Evolutionary conservation across 2,329 filamentous ascomycete species (phyloP), one percentile per base, ranked within the genome.

Genomic region (Grosmannia huntii): DNA sequence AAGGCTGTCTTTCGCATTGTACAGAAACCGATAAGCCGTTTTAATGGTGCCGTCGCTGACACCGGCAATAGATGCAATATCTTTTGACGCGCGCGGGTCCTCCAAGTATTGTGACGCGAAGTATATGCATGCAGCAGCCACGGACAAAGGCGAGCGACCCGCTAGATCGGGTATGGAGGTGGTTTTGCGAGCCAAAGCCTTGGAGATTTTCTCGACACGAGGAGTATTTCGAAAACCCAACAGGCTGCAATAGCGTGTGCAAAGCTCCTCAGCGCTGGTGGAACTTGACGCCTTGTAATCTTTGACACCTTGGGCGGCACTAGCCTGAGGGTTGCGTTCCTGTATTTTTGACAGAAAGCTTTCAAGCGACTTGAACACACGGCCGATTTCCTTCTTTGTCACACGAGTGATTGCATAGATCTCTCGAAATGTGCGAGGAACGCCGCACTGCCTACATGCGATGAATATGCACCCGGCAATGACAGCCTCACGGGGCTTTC

Each of bases 401-500:
- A 99, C 92, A 65, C 89, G 89, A 10, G 94, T 99, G 70, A 97
- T 78, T 61, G 90, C 86, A 74, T 89, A 95, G 66, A 99, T 94
- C 71, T 99, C 95, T 54, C 88, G 84, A 75, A 99, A 99, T 4
- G 90, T 95, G 64, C 94, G 87, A 5, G 89, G 86, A 33, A 91
- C 86, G 61, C 85, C 83, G 68, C 89, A 87, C 72, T 96, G 90
- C 51, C 94, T 90, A 70, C 92, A 97, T 48, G 94, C 90, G 66
- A 99, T 92, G 76, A 99, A 97, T 72, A 99, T 94, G 73, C 91
- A 96, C 7, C 91, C 90, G 5, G 94, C 94, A 64, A 97, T 92
- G 64, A 99, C 87, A 58, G 89, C 89, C 65, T 97, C 92, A 68
- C 91, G 87, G 0, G 89, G 87, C 74, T 99, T 99, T 69, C 91